A percentile compares a stretch with the other conserved stretches of the same genome.
These are phyloP conservation scores for Boletellus dicymbophilus DNA, from an alignment of 1,284 basidiomycete species.

Conservation along the genomic window DNA sequence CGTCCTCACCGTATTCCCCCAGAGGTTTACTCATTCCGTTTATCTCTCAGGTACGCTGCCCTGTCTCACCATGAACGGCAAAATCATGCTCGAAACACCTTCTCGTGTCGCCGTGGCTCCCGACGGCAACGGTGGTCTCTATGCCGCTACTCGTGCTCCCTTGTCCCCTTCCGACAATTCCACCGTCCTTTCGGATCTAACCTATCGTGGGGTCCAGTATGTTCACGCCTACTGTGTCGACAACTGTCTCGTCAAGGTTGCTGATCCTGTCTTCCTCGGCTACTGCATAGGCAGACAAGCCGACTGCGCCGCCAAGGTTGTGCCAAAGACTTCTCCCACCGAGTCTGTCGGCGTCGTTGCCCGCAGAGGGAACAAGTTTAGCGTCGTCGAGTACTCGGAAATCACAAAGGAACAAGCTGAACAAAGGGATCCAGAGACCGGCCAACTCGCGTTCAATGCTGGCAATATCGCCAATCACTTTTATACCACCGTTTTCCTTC, in stretches of 20 bases:
- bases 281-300: slow-evolving; percentile 87
- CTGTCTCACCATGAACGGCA: slow-evolving; percentile 93
- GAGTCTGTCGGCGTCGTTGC: slow-evolving; percentile 98
- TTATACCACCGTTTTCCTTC: slow-evolving; percentile 90
- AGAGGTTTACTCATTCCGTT: slow-evolving; percentile 4
- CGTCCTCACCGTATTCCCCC: neutral
- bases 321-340: slow-evolving; percentile 84
- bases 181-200: slow-evolving; percentile 87
- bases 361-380: slow-evolving; percentile 77
- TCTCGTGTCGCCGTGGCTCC: slow-evolving; percentile 90
- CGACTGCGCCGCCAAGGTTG: slow-evolving; percentile 95
- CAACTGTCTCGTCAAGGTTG: slow-evolving; percentile 98
- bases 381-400: slow-evolving; percentile 98
- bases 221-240: slow-evolving; percentile 98
- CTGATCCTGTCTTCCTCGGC: slow-evolving; percentile 96
- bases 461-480: slow-evolving; percentile 99
- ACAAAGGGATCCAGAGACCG: slow-evolving; percentile 65
- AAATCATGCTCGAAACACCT: slow-evolving; percentile 84
- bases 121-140: slow-evolving; percentile 97
- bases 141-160: slow-evolving; percentile 87
- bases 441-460: slow-evolving; percentile 88
- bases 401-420: slow-evolving; percentile 89
- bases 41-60: slow-evolving; percentile 81
- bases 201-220: slow-evolving; percentile 79
- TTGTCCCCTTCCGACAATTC: slow-evolving; percentile 61